Base-by-base conservation (phyloP, 768 basidiomycete genomes). In the Cyclocybe aegerita region DNA sequence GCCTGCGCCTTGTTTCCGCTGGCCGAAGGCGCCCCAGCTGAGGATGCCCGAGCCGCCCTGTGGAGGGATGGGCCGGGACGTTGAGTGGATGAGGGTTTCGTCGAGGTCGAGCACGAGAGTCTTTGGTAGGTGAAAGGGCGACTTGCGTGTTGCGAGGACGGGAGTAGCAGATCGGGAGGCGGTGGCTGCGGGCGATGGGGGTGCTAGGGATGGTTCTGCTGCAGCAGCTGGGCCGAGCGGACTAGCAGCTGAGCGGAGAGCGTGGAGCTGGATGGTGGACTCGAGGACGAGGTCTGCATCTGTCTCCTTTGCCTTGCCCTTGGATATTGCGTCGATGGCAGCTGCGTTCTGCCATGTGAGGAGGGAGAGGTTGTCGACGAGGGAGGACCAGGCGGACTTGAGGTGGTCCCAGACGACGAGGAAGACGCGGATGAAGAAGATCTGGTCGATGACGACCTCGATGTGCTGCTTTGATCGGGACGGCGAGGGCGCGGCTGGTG, bases 61-160 rank as follows among this genome's bases (percentile, higher is more conserved):
- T 60, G 75, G 66, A 44, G 72, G 67, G 32, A 88, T 76, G 17
- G 90, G 87, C 34, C 93, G 79, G 12, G 93, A 91, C 0, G 97
- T 98, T 2, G 95, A 97, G 65, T 99, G 97, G 50, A 98, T 98
- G 42, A 99, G 83, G 0, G 97, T 99, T 72, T 99, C 97, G 67
- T 99, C 97, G 45, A 99, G 77, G 71, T 99, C 97, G 39, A 99
- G 83, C 30, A 99, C 94, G 34, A 99, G 85, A 0, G 94, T 97
- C 75, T 99, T 99, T 23, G 83, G 93, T 31, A 83, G 75, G 60
- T 87, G 87, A 56, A 96, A 88, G 3, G 87, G 85, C 0, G 86
- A 81, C 61, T 79, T 85, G 56, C 82, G 80, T 9, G 77, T 57
- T 12, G 67, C 57, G 16, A 74, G 63, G n/a, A 72, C 68, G 48